These are phyloP conservation scores for Candida rishiriensis DNA, from an alignment of 805 yeast genomes.

Conservation along the genomic window DNA sequence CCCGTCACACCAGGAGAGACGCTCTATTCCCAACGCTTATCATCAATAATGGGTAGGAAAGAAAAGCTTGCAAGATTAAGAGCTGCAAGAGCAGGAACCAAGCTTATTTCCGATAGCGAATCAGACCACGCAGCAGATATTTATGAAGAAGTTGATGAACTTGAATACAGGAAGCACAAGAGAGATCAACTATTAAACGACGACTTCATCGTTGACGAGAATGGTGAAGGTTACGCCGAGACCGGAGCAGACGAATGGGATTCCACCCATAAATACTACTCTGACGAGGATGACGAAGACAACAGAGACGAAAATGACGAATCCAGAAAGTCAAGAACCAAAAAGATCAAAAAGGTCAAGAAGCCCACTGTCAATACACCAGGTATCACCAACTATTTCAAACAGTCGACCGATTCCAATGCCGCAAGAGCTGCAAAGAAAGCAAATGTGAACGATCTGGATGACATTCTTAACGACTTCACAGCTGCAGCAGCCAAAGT, in stretches of 20 bases:
- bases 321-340: slow-evolving; percentile 22
- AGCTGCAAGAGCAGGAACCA: slow-evolving; percentile 59
- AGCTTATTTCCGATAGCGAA: slow-evolving; percentile 34
- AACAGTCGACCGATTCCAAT: slow-evolving; percentile 26
- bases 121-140: slow-evolving; percentile 53
- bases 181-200: slow-evolving; percentile 79
- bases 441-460: slow-evolving; percentile 47
- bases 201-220: slow-evolving; percentile 92
- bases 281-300: slow-evolving; percentile 47
- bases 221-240: slow-evolving; percentile 91
- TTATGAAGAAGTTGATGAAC: slow-evolving; percentile 87
- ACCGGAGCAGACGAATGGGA: slow-evolving; percentile 93
- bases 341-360: slow-evolving; percentile 33
- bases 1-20: neutral
- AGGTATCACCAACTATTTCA: slow-evolving; percentile 46
- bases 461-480: slow-evolving; percentile 64
- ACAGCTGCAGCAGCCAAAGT: slow-evolving; percentile 24
- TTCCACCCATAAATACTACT: slow-evolving; percentile 44
- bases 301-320: slow-evolving; percentile 26
- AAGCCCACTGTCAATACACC: slow-evolving; percentile 10
- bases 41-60: slow-evolving; percentile 14
- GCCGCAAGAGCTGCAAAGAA: slow-evolving; percentile 31
- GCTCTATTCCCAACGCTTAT: neutral
- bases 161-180: slow-evolving; percentile 67
- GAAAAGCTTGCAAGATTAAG: slow-evolving; percentile 57